Base-by-base conservation (phyloP, 345 rosid genomes). In the Melastoma malabathricum region DNA sequence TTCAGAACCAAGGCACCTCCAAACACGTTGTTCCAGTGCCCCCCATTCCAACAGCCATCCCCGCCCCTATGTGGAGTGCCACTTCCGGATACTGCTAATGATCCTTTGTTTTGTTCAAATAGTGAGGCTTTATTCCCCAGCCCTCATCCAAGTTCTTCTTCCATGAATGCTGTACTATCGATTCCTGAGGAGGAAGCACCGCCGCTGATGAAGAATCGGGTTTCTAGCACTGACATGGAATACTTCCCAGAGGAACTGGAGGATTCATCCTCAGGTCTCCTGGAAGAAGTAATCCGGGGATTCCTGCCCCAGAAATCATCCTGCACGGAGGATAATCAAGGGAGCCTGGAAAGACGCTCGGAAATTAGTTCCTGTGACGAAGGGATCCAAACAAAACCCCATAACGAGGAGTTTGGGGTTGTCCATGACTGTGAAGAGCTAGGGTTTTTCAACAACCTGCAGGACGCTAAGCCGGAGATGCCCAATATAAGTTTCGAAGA, bases 261-360 rank as follows among this genome's bases (percentile, higher is more conserved):
- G 15, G 82, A 76, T 59, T 29, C 38, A 29, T 29, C 38, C 9
- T 81, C 98, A 9, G 98, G 98, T 5, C 61, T 92, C 41, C 56
- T 92, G 43, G 88, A 87, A 51, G 98, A 87, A 46, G 67, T 92
- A 49, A 80, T 92, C 52, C 89, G 76, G 48, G 96, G 90, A 50
- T 92, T 77, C 65, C 44, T 76, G 7, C 88, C 88, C 2, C 71
- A 51, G 55, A 76, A 45, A 60, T 10, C 78, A 10, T 46, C 59
- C 46, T 51, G 72, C 15, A 64, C 5, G 38, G 15, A 51, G 16
- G 13, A 8, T n/a, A 22, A 43, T 31, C 43, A 29, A 0, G 10
- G 15, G 12, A 18, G 4, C 44, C 15, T 14, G 18, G 19, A 29
- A 16, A 46, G 49, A 15, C 20, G 15, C 20, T 5, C 12, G 5